These are phyloP conservation scores for Phaeoacremonium minimum DNA, from an alignment of 2,329 filamentous ascomycete genomes.

Conservation along the genomic window DNA sequence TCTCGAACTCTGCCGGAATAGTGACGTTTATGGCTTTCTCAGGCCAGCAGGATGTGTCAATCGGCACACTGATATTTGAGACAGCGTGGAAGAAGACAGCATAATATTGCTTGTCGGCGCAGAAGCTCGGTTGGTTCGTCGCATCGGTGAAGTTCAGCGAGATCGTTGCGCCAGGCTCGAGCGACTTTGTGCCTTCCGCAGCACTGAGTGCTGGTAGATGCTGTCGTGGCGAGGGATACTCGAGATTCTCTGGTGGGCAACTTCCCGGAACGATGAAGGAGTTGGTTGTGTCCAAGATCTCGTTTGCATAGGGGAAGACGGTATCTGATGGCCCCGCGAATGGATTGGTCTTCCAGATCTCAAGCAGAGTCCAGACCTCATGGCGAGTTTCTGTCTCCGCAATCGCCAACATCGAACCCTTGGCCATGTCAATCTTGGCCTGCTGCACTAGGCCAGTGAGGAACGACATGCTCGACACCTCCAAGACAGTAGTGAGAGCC, in stretches of 20 bases:
- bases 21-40: constrained; percentile 20
- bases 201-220: constrained; percentile 24
- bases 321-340: constrained; percentile 36
- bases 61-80: constrained; percentile 26
- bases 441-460: constrained; percentile 28
- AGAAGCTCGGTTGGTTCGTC: constrained; percentile 19
- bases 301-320: constrained; percentile 33
- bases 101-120: constrained; percentile 23
- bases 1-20: constrained; percentile 28
- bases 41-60: constrained; percentile 20
- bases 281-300: constrained; percentile 32
- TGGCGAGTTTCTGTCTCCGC: constrained; percentile 32
- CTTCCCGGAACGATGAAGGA: constrained; percentile 12
- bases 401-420: constrained; percentile 27
- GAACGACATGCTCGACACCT: constrained; percentile 32
- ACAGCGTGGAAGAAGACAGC: constrained; percentile 35
- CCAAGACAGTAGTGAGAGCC: constrained; percentile 26
- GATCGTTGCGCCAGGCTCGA: constrained; percentile 24
- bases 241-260: constrained; percentile 28
- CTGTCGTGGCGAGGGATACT: constrained; percentile 30
- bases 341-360: constrained; percentile 31
- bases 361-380: constrained; percentile 34
- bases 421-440: constrained; percentile 23
- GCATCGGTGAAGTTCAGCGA: constrained; percentile 22
- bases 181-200: constrained; percentile 15